Percentiles rank a stretch among this genome's conserved stretches.
Evolutionary conservation across 495 filamentous ascomycete species (phyloP).

Genomic region (Xylaria scruposa): DNA sequence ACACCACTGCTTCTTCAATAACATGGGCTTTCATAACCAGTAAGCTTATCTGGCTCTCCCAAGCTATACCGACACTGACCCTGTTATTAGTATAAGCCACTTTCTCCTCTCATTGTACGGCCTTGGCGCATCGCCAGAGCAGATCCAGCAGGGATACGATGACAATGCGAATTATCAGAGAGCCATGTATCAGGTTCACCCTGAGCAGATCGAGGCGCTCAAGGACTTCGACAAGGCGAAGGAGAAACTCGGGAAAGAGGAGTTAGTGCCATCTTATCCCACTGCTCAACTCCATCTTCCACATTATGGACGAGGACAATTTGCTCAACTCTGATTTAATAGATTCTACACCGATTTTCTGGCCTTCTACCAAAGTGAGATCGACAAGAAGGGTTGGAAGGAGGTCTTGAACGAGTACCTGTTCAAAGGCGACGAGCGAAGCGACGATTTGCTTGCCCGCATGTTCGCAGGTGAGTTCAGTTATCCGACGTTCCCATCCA

Average conservation of each 20-base stretch:
- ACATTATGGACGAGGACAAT: no score
- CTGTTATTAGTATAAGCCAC: constrained; percentile 66
- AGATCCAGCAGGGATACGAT: constrained; percentile 65
- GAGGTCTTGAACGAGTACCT: constrained; percentile 67
- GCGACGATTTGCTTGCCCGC: constrained; percentile 67
- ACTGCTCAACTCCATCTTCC: background rate
- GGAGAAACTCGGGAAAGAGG: constrained; percentile 53
- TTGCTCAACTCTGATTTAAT: background rate
- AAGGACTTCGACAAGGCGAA: constrained; percentile 57
- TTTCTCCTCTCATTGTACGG: constrained; percentile 77
- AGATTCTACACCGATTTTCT: constrained; percentile 72
- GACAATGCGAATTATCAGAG: constrained; percentile 69
- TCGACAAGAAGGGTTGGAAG: constrained; percentile 65
- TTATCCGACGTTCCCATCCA: background rate
- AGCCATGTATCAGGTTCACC: constrained; percentile 46
- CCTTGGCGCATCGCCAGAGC: constrained; percentile 65
- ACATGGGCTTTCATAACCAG: constrained; percentile 70
- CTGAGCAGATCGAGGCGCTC: constrained; percentile 58
- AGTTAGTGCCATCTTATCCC: constrained; percentile 32
- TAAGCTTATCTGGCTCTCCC: constrained; percentile 27
- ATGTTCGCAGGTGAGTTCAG: constrained; percentile 58
- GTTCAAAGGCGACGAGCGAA: constrained; percentile 65
- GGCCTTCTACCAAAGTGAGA: constrained; percentile 74
- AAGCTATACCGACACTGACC: constrained; percentile 44
- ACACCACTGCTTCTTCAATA: constrained; percentile 82